Percentiles rank a stretch among this genome's conserved stretches.
Evolutionary conservation across 352 stramenopile species (phyloP).

Genomic region (Globisporangium lucens): DNA sequence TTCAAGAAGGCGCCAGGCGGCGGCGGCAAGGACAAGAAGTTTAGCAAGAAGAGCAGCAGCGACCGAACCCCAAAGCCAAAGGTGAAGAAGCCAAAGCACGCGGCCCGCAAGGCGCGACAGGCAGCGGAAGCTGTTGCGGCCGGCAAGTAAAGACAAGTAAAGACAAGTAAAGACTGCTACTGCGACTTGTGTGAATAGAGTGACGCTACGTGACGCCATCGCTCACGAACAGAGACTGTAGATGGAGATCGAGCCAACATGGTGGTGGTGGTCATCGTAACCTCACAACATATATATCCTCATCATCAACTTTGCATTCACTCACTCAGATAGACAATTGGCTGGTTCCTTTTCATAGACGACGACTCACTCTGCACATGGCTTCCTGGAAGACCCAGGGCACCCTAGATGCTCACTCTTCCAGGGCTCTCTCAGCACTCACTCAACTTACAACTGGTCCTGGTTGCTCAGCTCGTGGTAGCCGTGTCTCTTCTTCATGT

Average conservation of each 20-base stretch:
- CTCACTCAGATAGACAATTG: background rate
- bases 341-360: background rate
- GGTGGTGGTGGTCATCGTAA: background rate
- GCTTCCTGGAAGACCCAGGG: background rate
- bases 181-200: conserved; percentile 15
- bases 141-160: conserved; percentile 28
- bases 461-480: conserved; percentile 40
- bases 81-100: conserved; percentile 70
- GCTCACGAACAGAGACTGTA: background rate
- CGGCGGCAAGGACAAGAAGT: conserved; percentile 22
- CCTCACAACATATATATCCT: background rate
- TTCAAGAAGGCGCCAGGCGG: conserved; percentile 13
- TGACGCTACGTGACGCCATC: background rate
- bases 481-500: conserved; percentile 48
- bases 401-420: background rate
- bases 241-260: background rate
- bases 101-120: conserved; percentile 58
- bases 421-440: background rate
- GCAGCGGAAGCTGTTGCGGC: conserved; percentile 37
- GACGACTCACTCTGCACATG: background rate
- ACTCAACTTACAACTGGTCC: background rate
- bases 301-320: background rate
- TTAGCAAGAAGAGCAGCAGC: conserved; percentile 14
- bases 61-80: conserved; percentile 29
- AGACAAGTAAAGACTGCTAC: conserved; percentile 13